A percentile compares a stretch with the other conserved stretches of the same genome.
These are phyloP conservation scores for Albophoma yamanashiensis DNA, from an alignment of 2,329 filamentous ascomycete genomes.

Conservation along the genomic window DNA sequence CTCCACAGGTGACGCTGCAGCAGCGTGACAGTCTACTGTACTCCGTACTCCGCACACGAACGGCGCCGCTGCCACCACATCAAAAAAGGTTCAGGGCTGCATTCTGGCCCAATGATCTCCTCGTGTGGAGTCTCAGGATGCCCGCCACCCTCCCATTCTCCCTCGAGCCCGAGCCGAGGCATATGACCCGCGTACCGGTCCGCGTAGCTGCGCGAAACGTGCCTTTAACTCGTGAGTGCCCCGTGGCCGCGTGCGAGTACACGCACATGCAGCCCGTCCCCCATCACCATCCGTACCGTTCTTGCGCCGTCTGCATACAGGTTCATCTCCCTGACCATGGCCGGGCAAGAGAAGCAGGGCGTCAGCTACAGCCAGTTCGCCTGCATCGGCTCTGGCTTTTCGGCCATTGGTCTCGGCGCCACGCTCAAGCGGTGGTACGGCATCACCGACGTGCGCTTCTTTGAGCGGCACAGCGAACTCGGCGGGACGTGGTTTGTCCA, in stretches of 20 bases:
- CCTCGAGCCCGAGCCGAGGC: not conserved
- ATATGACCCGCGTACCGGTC: not conserved
- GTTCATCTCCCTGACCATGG: not conserved
- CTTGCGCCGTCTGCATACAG: not conserved
- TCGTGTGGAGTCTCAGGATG: not conserved
- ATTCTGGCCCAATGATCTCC: not conserved
- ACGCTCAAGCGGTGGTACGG: slow-evolving; percentile 45
- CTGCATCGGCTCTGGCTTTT: slow-evolving; percentile 49
- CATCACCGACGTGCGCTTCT: slow-evolving; percentile 49
- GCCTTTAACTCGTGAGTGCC: not conserved
- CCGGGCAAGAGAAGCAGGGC: not conserved
- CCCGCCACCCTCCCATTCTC: not conserved
- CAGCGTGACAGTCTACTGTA: too few species aligned
- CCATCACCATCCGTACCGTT: not conserved
- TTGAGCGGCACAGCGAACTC: slow-evolving; percentile 44
- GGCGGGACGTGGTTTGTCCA: slow-evolving; percentile 58
- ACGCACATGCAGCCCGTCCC: not conserved
- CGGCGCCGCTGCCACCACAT: too few species aligned
- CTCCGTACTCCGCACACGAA: too few species aligned
- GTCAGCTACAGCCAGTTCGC: slow-evolving; percentile 26
- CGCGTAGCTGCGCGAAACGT: not conserved
- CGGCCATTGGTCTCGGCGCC: slow-evolving; percentile 50
- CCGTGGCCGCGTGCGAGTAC: not conserved
- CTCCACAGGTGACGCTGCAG: not conserved
- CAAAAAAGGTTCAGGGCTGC: too few species aligned